Percentiles rank a stretch among this genome's conserved stretches.
phyloP scores from a whole-genome alignment of 2,329 filamentous ascomycete species.

The Cadophora sp. region DNA sequence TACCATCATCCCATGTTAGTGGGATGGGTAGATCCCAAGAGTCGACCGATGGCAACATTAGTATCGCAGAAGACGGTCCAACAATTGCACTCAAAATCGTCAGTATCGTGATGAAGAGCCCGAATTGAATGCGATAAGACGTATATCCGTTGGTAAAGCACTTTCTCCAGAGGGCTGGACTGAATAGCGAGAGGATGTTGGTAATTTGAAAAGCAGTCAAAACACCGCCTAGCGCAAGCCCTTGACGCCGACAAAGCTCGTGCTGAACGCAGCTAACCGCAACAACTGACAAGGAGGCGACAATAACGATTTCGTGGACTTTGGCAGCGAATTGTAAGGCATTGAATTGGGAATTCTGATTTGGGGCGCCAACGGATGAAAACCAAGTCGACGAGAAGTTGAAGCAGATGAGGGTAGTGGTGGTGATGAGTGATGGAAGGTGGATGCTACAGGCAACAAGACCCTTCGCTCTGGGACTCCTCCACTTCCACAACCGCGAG shows the following conservation, averaged over 20 bases:
- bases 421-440: background rate
- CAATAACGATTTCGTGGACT: conserved; percentile 9
- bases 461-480: too few relatives aligned
- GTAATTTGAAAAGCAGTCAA: conserved; percentile 5
- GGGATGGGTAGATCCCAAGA: background rate
- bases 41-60: background rate
- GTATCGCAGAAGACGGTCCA: conserved; percentile 10
- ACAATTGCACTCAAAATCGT: background rate
- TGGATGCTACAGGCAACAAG: background rate
- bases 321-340: conserved; percentile 9
- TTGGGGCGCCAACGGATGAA: too few relatives aligned
- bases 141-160: background rate
- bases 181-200: background rate
- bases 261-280: background rate
- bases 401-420: background rate
- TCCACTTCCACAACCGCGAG: too few relatives aligned
- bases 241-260: background rate
- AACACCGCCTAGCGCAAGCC: background rate
- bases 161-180: background rate
- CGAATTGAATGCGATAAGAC: background rate
- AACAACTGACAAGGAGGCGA: conserved; percentile 4
- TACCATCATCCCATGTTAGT: background rate
- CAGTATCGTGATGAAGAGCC: background rate
- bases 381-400: too few relatives aligned
- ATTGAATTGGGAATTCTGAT: conserved; percentile 13